Evolutionary conservation across 192 early-diverging fungal genomes (phyloP).

Genomic region (Backusella australiensis): DNA sequence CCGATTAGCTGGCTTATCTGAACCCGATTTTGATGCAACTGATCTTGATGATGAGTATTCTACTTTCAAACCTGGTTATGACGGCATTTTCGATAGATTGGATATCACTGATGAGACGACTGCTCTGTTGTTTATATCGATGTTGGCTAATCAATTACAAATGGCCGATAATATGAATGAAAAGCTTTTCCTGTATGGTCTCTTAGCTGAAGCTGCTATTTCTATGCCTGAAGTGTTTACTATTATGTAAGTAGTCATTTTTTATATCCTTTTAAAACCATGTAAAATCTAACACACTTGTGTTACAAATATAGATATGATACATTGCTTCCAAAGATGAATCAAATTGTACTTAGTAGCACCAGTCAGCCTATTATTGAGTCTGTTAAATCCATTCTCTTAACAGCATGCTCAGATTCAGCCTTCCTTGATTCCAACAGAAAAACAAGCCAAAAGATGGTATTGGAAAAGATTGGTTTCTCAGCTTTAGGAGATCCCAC

Average conservation of each 20-base stretch:
- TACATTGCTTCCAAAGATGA: slow-evolving; percentile 69
- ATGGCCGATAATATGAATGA: slow-evolving; percentile 72
- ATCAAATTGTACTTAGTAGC: slow-evolving; percentile 62
- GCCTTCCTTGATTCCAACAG: slow-evolving; percentile 34
- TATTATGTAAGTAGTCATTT: slow-evolving; percentile 57
- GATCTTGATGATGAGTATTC: slow-evolving; percentile 15
- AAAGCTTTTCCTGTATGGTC: slow-evolving; percentile 70
- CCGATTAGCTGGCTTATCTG: slow-evolving; percentile 50
- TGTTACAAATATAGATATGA: slow-evolving; percentile 54
- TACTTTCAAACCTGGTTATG: slow-evolving; percentile 48
- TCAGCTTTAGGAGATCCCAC: slow-evolving; percentile 41
- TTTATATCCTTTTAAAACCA: slow-evolving; percentile 1
- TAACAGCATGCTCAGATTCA: slow-evolving; percentile 58
- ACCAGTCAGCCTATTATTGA: slow-evolving; percentile 65
- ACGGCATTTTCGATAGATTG: slow-evolving; percentile 63
- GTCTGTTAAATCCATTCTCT: slow-evolving; percentile 69
- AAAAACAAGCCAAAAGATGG: slow-evolving; percentile 42
- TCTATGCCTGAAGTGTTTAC: slow-evolving; percentile 72
- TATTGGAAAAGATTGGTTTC: slow-evolving; percentile 57
- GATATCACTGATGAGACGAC: slow-evolving; percentile 65
- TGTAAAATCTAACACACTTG: not conserved
- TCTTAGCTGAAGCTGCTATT: slow-evolving; percentile 72
- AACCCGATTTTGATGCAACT: slow-evolving; percentile 31
- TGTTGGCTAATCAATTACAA: slow-evolving; percentile 72
- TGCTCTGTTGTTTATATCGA: slow-evolving; percentile 58